Percentiles rank a stretch among this genome's conserved stretches.
Evolutionary conservation across 2,329 filamentous ascomycete species (phyloP).

Genomic region (Penicillium hordei): DNA sequence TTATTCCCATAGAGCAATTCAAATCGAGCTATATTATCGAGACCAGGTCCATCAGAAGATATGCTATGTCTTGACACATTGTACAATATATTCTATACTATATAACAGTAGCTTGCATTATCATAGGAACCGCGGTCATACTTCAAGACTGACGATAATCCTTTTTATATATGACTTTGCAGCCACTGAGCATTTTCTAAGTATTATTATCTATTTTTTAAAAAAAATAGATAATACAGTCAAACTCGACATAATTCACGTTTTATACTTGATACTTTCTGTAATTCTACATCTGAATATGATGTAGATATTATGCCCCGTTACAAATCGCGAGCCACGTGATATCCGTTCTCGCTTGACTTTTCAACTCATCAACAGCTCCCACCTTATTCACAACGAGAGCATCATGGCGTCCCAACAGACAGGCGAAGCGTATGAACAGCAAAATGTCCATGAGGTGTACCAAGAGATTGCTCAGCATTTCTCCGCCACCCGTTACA

Average conservation of each 20-base stretch:
- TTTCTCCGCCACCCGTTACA: constrained; percentile 58
- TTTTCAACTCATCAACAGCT: constrained; percentile 2
- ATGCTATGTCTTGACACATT: neutral
- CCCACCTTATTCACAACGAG: constrained; percentile 4
- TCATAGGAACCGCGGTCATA: neutral
- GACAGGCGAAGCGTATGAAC: constrained; percentile 63
- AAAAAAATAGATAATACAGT: neutral
- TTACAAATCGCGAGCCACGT: constrained; percentile 14
- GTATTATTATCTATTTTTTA: too few species aligned
- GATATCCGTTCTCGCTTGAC: constrained; percentile 16
- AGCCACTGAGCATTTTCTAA: neutral
- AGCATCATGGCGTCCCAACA: constrained; percentile 15
- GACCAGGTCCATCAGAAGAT: neutral
- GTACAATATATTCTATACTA: too few species aligned
- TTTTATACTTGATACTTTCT: too few species aligned
- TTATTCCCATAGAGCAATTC: too few species aligned
- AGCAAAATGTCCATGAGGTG: constrained; percentile 82
- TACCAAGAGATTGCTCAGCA: constrained; percentile 63
- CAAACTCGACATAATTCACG: neutral
- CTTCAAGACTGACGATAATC: neutral
- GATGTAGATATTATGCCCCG: neutral
- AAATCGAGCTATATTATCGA: neutral
- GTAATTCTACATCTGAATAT: neutral
- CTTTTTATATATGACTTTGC: neutral
- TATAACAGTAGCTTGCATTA: neutral